A percentile compares a stretch with the other conserved stretches of the same genome.
These are phyloP conservation scores for Suillus brevipes DNA, from an alignment of 768 basidiomycete species.

Conservation along the genomic window DNA sequence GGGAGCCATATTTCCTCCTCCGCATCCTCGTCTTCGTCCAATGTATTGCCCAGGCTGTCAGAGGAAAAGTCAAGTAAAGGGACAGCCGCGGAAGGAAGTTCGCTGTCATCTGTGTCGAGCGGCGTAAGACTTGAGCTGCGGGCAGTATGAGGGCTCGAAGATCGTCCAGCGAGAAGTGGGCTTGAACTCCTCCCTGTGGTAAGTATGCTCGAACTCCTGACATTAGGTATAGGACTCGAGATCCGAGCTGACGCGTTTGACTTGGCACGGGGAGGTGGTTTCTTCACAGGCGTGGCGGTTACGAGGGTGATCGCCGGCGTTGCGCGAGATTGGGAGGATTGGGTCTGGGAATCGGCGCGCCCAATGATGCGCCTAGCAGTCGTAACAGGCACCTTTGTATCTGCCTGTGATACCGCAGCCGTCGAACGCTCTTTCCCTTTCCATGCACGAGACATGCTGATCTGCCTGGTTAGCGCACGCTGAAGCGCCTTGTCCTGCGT, in stretches of 20 bases:
- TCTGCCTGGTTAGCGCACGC: constrained; percentile 61
- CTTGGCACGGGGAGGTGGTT: constrained; percentile 15
- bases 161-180: background rate
- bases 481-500: constrained; percentile 41
- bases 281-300: constrained; percentile 54
- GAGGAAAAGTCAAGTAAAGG: background rate
- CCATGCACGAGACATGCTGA: constrained; percentile 77
- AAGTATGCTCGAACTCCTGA: background rate
- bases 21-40: constrained; percentile 29
- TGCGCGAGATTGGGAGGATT: constrained; percentile 8
- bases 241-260: constrained; percentile 13
- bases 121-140: constrained; percentile 8
- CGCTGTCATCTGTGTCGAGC: constrained; percentile 5
- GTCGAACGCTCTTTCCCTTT: constrained; percentile 40
- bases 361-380: constrained; percentile 4
- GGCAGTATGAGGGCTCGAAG: background rate
- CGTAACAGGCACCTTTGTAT: constrained; percentile 18
- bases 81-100: background rate
- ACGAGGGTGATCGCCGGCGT: constrained; percentile 42
- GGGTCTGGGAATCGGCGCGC: background rate
- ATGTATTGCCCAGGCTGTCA: constrained; percentile 11
- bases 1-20: constrained; percentile 45
- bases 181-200: background rate
- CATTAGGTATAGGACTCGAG: background rate
- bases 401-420: constrained; percentile 16